Conservation (phyloP, 2,329 filamentous ascomycete species). For the Zopfia rhizophila region DNA sequence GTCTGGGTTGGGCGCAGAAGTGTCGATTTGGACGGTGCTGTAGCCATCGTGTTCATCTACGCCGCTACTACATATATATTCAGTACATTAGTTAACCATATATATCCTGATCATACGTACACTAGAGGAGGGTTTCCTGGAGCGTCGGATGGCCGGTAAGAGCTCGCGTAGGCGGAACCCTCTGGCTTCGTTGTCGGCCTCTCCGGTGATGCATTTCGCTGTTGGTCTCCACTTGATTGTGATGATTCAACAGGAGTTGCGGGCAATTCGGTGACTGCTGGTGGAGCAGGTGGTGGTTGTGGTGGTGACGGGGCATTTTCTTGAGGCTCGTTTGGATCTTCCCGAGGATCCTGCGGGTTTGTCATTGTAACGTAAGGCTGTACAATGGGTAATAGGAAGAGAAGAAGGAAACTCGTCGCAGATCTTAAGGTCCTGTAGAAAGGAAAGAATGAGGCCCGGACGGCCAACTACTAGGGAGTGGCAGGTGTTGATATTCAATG, state of each 20-base stretch:
- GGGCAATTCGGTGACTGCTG: conserved; percentile 21
- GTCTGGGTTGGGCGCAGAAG: conserved; percentile 26
- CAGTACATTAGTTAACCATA: conserved; percentile 13
- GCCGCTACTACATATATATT: conserved; percentile 23
- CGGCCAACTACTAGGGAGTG: too few relatives aligned
- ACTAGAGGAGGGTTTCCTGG: conserved; percentile 22
- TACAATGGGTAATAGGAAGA: conserved; percentile 21
- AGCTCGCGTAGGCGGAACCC: conserved; percentile 37
- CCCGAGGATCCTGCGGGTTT: conserved; percentile 29
- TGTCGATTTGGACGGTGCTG: conserved; percentile 25
- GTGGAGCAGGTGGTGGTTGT: not conserved
- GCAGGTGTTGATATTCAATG: not conserved
- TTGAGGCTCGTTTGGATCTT: conserved; percentile 26
- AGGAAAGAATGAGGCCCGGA: too few relatives aligned
- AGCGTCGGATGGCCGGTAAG: conserved; percentile 31
- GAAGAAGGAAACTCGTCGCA: too few relatives aligned
- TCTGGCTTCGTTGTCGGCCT: conserved; percentile 32
- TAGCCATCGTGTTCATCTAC: conserved; percentile 25
- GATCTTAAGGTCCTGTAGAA: too few relatives aligned
- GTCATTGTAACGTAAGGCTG: conserved; percentile 17
- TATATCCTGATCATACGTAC: conserved; percentile 6
- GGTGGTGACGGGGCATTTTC: conserved; percentile 31
- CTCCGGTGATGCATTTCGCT: conserved; percentile 15
- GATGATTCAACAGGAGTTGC: conserved; percentile 15
- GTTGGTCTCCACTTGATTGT: conserved; percentile 4